phyloP scores from a whole-genome alignment of 2,329 filamentous ascomycete species.

The Calcarisporium arbuscula region DNA sequence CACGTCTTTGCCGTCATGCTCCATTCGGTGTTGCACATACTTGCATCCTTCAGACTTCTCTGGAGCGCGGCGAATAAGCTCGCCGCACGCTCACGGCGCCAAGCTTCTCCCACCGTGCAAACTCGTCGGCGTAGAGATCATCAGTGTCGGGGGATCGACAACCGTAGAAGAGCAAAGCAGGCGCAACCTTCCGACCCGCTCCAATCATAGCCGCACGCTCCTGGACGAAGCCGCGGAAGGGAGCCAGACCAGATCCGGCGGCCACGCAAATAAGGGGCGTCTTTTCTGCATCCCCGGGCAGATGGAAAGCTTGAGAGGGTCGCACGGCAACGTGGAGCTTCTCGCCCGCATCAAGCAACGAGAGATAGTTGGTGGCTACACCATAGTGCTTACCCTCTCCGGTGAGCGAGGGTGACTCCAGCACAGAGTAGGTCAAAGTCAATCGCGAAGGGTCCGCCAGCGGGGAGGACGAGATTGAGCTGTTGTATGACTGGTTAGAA shows the following conservation, averaged over 20 bases:
- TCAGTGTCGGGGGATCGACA: conserved; percentile 51
- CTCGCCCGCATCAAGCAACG: conserved; percentile 37
- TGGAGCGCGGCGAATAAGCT: conserved; percentile 45
- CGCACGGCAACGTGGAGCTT: conserved; percentile 44
- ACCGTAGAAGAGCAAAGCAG: conserved; percentile 60
- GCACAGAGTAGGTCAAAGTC: conserved; percentile 63
- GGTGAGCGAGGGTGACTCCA: conserved; percentile 49
- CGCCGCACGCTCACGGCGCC: conserved; percentile 56
- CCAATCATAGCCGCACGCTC: conserved; percentile 49
- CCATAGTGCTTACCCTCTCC: conserved; percentile 47
- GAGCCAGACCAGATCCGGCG: conserved; percentile 52
- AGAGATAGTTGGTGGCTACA: conserved; percentile 56
- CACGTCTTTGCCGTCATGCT: conserved; percentile 28
- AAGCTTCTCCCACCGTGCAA: conserved; percentile 51
- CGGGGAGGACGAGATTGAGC: conserved; percentile 69
- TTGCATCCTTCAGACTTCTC: conserved; percentile 40
- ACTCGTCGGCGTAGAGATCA: conserved; percentile 52
- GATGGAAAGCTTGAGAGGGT: conserved; percentile 38
- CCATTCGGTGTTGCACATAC: conserved; percentile 41
- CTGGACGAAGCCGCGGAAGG: conserved; percentile 58
- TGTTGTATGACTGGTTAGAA: conserved; percentile 13
- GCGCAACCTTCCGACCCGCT: conserved; percentile 48
- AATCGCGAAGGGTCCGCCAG: conserved; percentile 49
- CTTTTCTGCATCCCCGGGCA: conserved; percentile 37
- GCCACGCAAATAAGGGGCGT: conserved; percentile 46